Evolutionary conservation across 768 basidiomycete genomes (phyloP), one percentile per base, ranked within the genome.

Genomic region (Hemileccinum impolitum): DNA sequence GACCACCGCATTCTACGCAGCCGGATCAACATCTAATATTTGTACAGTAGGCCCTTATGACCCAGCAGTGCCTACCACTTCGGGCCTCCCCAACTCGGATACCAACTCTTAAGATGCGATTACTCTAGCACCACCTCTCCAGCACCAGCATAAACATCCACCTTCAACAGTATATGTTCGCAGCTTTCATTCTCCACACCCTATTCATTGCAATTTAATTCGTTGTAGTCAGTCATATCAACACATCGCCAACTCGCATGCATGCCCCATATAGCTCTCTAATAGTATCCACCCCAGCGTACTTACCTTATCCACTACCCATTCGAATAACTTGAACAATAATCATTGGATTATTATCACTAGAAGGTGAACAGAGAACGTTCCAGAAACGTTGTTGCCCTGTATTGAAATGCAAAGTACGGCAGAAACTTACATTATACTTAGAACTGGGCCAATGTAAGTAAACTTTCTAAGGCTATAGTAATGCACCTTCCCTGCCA

Each of bases 1-100:
- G 28, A 63, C 61, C 14, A 61, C 66, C 21, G 57, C 67, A 18
- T 71, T 68, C 51, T 62, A 69, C 40, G 64, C 70, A 17, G 21
- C 52, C 13, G 52, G 53, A 40, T 46, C 48, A 21, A 44, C 41
- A 39, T 34, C 51, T 35, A 45, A 42, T 21, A 26, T 47, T 9
- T 53, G 43, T 32, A 35, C 45, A 43, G 40, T 39, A 25, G 53
- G 38, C 38, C 23, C 49, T 36, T 57, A 49, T 35, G 43, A 52
- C 23, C 11, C 48, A 23, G 5, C 47, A 26, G 49, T 54, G 40
- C 44, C 50, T 42, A 17, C 52, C 35, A 32, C 47, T 48, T 58
- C 53, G 14, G 54, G 45, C 18, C 34, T 63, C 34, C 41, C 43
- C 30, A 55, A 55, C 43, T 44, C 51, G 32, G 55, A 53, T 21